Base-by-base conservation (phyloP, 768 basidiomycete genomes). In the Leccinum arenicola region DNA sequence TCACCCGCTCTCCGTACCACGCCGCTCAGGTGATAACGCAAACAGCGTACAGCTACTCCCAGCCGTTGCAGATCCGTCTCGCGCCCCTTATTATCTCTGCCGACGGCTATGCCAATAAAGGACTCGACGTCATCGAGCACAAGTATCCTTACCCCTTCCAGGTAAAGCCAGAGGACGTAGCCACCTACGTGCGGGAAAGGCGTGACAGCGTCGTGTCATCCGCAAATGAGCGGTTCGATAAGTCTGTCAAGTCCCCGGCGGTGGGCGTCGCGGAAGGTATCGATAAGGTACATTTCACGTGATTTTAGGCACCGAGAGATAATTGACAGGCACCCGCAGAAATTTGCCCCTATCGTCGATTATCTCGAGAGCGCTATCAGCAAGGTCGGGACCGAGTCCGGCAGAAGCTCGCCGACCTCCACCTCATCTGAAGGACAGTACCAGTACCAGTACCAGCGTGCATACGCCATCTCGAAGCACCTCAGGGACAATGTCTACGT, bases 401-500 rank as follows among this genome's bases (percentile, higher is more conserved):
- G 77, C 17, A 70, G 78, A 7, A 75, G 82, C 31, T 75, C 76
- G 6, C 74, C 81, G 11, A 76, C 79, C 2, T 76, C 84, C 25
- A 71, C 73, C 15, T 69, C 81, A n/a, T 77, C 80, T 11, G 82
- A 85, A 63, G 43, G 43, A 19, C 43, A 45, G 23, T 75, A 80
- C 49, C 82, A 88, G 70, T 89, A 84, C 64, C 91, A 93, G 74
- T 89, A 90, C 67, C 88, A 90, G 69, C 89, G 91, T 50, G 89
- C 82, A 50, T 77, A 83, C 61, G 77, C 78, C 38, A 81, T 93
- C 53, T 87, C 89, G 33, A 81, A 79, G 65, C 82, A 83, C 45
- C 76, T 91, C 60, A 80, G 78, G 60, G 84, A 84, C 63, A 82
- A 87, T 66, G 66, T 91, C 48, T 82, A 81, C 60, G 81, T 76